Evolutionary conservation across 371 early-diverging fungal species (phyloP), one percentile per base, ranked within the genome.

Genomic region (Haplosporangium sp.): DNA sequence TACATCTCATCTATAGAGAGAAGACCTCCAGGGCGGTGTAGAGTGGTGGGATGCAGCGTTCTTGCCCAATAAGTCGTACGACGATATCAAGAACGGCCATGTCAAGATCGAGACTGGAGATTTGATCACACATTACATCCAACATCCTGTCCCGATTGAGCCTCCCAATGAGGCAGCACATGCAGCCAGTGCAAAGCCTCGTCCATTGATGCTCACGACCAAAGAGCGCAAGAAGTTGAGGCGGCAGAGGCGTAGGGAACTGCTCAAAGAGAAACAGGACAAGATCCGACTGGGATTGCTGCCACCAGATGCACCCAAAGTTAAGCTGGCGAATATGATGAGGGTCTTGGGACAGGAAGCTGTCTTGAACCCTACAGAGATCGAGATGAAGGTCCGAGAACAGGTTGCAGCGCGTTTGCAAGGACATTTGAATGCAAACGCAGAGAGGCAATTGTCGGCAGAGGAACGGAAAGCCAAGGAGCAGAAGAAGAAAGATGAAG

Each of bases 21-120:
- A 93, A 13, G 86, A 89, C 0, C 94, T 96, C 8, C 96, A 97
- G 9, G 83, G 69, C 1, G 91, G 73, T 6, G 73, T 93, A 5
- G 99, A 98, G 81, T 98, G 98, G 99, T 98, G 98, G 99, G 98
- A 99, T 86, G 88, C 88, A 37, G 94, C 91, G 9, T 87, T 97
- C 37, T 85, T 95, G 9, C 83, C 87, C 9, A 90, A 92, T 69
- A 89, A 87, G 59, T 83, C 90, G 11, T 95, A 95, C 74, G 89
- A 87, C 20, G 90, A 90, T 66, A 76, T 92, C 62, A 80, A 85
- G 54, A 20, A 62, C 18, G 77, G 74, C 37, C 73, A 76, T 9
- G 81, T 83, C 36, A 83, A 84, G 45, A 74, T 86, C 9, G 84
- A 84, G 12, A 83, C 81, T 0, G 82, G 83, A 14, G 89, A 89